Percentiles rank a stretch among this genome's conserved stretches.
Evolutionary conservation across 768 basidiomycete species (phyloP).

Genomic region (Leucosporidium yakuticum): DNA sequence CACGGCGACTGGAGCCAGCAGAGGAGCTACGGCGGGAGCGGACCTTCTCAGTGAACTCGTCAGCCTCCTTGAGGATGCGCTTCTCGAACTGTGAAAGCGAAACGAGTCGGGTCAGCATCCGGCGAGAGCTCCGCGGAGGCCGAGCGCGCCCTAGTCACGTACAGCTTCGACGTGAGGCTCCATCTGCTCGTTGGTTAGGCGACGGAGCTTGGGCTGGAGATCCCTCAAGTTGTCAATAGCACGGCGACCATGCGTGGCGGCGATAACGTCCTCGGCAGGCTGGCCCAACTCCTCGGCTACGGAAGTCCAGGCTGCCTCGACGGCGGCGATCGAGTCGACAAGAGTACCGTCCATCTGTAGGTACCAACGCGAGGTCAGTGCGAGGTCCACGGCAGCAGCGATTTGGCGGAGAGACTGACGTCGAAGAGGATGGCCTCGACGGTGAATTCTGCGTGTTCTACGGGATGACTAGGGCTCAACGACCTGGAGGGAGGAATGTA

Average conservation of each 20-base stretch:
- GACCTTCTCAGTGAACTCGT: conserved; percentile 54
- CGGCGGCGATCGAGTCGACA: conserved; percentile 66
- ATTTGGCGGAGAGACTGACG: conserved; percentile 42
- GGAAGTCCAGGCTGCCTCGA: conserved; percentile 69
- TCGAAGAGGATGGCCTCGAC: conserved; percentile 43
- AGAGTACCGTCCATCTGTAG: conserved; percentile 47
- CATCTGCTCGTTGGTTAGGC: conserved; percentile 35
- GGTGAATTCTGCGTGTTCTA: conserved; percentile 17
- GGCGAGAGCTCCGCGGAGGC: neutral
- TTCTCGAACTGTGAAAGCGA: conserved; percentile 52
- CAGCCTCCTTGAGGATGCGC: conserved; percentile 61
- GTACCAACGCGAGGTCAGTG: neutral
- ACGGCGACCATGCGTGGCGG: conserved; percentile 70
- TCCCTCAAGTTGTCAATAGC: conserved; percentile 65
- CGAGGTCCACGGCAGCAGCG: neutral
- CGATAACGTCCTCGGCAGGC: conserved; percentile 62
- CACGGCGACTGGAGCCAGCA: conserved; percentile 29
- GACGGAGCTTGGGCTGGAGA: conserved; percentile 40
- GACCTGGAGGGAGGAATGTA: neutral
- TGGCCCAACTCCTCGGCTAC: conserved; percentile 64
- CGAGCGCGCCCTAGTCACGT: conserved; percentile 13
- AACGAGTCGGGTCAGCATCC: conserved; percentile 25
- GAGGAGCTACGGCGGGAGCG: conserved; percentile 47
- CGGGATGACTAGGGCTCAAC: conserved; percentile 19
- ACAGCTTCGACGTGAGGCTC: conserved; percentile 35